Base-by-base conservation (phyloP, 1,139 yeast genomes). In the Hansenula lynferdii region DNA sequence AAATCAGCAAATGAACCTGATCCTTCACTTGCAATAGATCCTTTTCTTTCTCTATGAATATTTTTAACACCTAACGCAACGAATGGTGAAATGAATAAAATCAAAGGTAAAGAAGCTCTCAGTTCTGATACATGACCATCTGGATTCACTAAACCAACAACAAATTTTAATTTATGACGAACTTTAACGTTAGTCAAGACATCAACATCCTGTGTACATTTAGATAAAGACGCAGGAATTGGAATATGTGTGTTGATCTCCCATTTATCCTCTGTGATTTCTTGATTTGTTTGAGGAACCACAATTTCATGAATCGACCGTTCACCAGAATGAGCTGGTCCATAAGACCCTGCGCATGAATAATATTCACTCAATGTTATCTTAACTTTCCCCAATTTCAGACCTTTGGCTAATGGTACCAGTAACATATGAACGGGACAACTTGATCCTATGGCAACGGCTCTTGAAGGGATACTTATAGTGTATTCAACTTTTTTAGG, bases 401-500 rank as follows among this genome's bases (percentile, higher is more conserved):
- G 68, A 0, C 96, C 96, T 59, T 92, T 92, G 31, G 80, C 61
- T 34, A 92, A 62, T 0, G 98, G 97, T 1, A 85, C 85, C 53
- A 92, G 60, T 52, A 77, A 69, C 54, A 92, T 69, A 50, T 79
- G 73, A 11, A 92, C 72, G 1, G 87, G 85, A 2, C 85, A 70
- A 0, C 77, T 66, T 0, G 95, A 80, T 1, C 98, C 98, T 31
- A 92, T 80, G 0, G 97, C 95, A 27, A 87, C 76, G 0, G 97
- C 96, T 56, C 85, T 82, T 14, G 90, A 72, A 0, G 97, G 97
- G 9, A 86, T 80, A 43, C 85, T 84, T 40, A 92, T 76, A 2
- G 92, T 77, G 60, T 92, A 92, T 53, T 94, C 97, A 34, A 92
- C 86, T 59, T 92, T 92, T 35, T 77, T 69, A 3, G 98, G 97